Conservation (phyloP, 2,329 filamentous ascomycete genomes). For the Phaeophleospora eucalypticola region DNA sequence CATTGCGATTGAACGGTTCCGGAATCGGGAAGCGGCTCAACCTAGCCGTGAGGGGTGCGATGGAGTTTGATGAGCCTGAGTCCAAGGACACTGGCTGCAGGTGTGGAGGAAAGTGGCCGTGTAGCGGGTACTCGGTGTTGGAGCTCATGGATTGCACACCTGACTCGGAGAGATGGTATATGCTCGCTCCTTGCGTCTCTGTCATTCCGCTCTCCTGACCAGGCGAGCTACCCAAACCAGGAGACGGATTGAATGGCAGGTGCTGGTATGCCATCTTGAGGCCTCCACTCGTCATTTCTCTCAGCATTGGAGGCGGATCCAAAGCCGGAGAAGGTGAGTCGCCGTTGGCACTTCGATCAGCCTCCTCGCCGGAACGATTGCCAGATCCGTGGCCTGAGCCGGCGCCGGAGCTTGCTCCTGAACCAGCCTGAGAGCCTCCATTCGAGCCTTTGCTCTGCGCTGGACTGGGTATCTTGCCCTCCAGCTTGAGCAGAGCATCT, state of each 20-base stretch:
- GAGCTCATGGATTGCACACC: constrained; percentile 11
- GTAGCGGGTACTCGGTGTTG: constrained; percentile 4
- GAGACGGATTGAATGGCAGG: constrained; percentile 10
- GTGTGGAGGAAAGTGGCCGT: not conserved
- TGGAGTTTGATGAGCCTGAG: constrained; percentile 14
- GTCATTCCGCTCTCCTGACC: constrained; percentile 15
- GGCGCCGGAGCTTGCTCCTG: not conserved
- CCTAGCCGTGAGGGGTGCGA: constrained; percentile 10
- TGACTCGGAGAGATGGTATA: constrained; percentile 28
- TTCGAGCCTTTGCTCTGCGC: constrained; percentile 10
- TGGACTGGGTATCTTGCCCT: constrained; percentile 56
- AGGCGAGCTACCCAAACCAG: not conserved
- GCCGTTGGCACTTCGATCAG: not conserved
- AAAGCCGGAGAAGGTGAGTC: not conserved
- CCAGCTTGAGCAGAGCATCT: constrained; percentile 84
- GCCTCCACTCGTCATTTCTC: constrained; percentile 13
- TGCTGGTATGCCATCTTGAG: constrained; percentile 14
- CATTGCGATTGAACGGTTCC: constrained; percentile 13
- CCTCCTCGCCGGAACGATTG: not conserved
- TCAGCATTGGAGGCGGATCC: constrained; percentile 6
- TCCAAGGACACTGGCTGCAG: not conserved
- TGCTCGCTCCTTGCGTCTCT: constrained; percentile 34
- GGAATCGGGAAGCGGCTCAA: constrained; percentile 17
- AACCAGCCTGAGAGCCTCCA: not conserved
- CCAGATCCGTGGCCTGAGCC: not conserved